phyloP scores from a whole-genome alignment of 225 moss, liverwort and hornwort genomes.

The Pseudoscleropodium purum region DNA sequence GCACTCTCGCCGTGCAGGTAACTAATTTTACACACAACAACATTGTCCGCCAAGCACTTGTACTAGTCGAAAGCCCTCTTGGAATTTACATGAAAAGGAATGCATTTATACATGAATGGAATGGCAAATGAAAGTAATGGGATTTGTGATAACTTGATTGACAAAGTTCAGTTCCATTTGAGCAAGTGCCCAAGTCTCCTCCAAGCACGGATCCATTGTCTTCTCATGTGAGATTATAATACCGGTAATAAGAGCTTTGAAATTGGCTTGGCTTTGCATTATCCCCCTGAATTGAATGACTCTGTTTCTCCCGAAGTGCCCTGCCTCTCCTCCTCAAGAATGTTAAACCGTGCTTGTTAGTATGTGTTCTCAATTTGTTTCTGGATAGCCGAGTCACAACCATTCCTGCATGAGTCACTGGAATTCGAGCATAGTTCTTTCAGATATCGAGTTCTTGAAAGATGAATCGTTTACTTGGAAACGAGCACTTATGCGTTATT shows the following conservation, averaged over 20 bases:
- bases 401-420: neutral
- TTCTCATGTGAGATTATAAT: neutral
- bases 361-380: neutral
- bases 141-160: neutral
- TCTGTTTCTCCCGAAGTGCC: neutral
- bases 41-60: neutral
- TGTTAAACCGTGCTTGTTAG: neutral
- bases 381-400: neutral
- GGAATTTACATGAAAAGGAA: neutral
- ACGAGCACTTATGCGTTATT: neutral
- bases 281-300: neutral
- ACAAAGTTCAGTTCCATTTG: neutral
- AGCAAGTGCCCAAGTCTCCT: neutral
- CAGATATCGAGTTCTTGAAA: too few species aligned
- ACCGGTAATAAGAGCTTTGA: neutral
- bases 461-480: neutral
- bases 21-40: too few species aligned
- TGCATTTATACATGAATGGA: neutral
- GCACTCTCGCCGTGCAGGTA: conserved; percentile 64
- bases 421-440: neutral
- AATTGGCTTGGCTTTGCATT: neutral
- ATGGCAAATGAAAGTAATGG: neutral
- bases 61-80: neutral
- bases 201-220: neutral
- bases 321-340: neutral